Conservation (phyloP, 2,329 filamentous ascomycete species). For the Cladophialophora chaetospira region DNA sequence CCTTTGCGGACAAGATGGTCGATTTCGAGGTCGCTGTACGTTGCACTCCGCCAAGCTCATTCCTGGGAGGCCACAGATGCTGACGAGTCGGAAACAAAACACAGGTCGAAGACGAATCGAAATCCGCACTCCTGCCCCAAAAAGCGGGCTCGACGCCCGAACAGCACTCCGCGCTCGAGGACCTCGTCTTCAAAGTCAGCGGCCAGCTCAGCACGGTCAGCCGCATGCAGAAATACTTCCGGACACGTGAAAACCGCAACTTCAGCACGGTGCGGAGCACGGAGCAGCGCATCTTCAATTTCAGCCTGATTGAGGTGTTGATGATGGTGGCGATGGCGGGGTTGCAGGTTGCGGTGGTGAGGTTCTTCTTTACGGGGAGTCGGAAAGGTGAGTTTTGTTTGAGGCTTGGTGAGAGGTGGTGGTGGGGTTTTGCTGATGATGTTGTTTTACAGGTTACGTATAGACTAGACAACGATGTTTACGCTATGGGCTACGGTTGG, state of each 20-base stretch:
- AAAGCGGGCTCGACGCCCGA: slow-evolving; percentile 88
- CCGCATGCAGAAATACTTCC: slow-evolving; percentile 98
- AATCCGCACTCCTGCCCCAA: slow-evolving; percentile 70
- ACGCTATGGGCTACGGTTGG: too few species aligned
- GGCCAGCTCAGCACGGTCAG: slow-evolving; percentile 91
- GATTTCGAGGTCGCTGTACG: slow-evolving; percentile 95
- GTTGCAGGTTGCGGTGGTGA: slow-evolving; percentile 93
- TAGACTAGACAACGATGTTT: slow-evolving; percentile 7
- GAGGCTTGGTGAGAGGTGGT: not conserved
- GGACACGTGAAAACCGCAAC: slow-evolving; percentile 96
- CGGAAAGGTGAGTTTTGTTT: slow-evolving; percentile 55
- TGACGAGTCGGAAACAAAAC: slow-evolving; percentile 5
- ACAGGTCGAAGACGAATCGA: slow-evolving; percentile 88
- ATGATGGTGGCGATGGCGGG: slow-evolving; percentile 95
- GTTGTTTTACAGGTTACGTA: slow-evolving; percentile 18
- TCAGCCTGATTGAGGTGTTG: slow-evolving; percentile 86
- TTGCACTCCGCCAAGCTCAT: slow-evolving; percentile 23
- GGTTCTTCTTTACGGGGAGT: slow-evolving; percentile 97
- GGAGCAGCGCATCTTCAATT: slow-evolving; percentile 94
- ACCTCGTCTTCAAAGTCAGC: slow-evolving; percentile 93
- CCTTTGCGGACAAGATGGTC: slow-evolving; percentile 94
- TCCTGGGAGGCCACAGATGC: slow-evolving; percentile 28
- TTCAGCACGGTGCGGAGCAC: slow-evolving; percentile 98
- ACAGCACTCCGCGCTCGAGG: slow-evolving; percentile 84
- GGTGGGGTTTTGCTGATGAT: not conserved